A percentile compares a stretch with the other conserved stretches of the same genome.
Evolutionary conservation across 208 protist genomes (phyloP).

Genomic region (Phytomonas serpens): DNA sequence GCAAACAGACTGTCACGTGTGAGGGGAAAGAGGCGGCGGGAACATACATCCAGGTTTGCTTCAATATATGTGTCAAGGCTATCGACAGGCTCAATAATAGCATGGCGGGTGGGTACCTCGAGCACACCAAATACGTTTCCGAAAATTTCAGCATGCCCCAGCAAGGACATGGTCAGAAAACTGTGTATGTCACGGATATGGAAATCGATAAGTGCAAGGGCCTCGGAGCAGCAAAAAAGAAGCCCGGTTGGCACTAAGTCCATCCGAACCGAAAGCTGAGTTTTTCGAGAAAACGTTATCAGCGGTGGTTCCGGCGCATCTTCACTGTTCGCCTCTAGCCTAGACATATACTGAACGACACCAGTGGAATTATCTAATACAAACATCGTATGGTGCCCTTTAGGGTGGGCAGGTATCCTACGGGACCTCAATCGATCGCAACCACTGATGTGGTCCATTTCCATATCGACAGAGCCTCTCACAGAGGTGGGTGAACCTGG

Average conservation of each 20-base stretch:
- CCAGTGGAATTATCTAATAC: conserved; percentile 48
- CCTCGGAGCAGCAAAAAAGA: conserved; percentile 61
- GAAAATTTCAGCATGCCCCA: conserved; percentile 56
- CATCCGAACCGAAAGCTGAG: conserved; percentile 50
- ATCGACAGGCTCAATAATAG: conserved; percentile 48
- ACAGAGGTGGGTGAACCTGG: conserved; percentile 15
- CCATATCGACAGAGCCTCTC: conserved; percentile 4
- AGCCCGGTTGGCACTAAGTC: conserved; percentile 70
- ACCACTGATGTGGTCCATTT: conserved; percentile 7
- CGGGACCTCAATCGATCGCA: conserved; percentile 24
- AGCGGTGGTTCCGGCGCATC: conserved; percentile 27
- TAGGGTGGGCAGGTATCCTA: conserved; percentile 29
- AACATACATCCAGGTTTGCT: conserved; percentile 68
- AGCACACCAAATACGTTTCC: conserved; percentile 74
- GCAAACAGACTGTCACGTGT: conserved; percentile 80
- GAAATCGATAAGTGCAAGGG: conserved; percentile 64
- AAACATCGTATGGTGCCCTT: conserved; percentile 67
- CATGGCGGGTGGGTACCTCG: conserved; percentile 25
- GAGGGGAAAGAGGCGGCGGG: conserved; percentile 65
- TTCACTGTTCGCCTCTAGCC: conserved; percentile 32
- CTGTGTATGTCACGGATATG: conserved; percentile 50
- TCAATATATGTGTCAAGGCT: conserved; percentile 64
- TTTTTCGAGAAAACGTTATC: conserved; percentile 39
- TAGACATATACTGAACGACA: conserved; percentile 60
- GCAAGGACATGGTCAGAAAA: conserved; percentile 54